Conservation (phyloP, 2,329 filamentous ascomycete species). For the Scedosporium boydii region DNA sequence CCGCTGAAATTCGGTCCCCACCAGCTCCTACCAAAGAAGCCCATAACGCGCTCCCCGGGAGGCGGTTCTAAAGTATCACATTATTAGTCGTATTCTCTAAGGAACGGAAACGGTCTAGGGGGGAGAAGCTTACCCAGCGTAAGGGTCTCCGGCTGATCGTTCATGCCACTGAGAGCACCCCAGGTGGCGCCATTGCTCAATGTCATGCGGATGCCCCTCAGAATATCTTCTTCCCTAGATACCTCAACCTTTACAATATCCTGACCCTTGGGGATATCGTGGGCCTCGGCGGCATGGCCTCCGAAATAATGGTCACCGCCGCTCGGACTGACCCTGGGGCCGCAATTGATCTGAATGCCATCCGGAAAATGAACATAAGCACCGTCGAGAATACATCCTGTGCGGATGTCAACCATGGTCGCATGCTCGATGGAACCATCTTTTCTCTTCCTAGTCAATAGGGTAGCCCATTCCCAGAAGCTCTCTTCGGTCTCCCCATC, state of each 20-base stretch:
- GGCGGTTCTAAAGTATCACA: conserved; percentile 16
- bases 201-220: conserved; percentile 15
- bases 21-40: conserved; percentile 32
- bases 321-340: conserved; percentile 16
- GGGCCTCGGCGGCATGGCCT: conserved; percentile 19
- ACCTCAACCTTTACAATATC: conserved; percentile 22
- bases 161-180: conserved; percentile 12
- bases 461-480: conserved; percentile 20
- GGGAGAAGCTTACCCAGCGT: background rate
- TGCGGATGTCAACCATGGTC: conserved; percentile 31
- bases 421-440: conserved; percentile 26
- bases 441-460: conserved; percentile 19
- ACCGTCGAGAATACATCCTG: conserved; percentile 33
- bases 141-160: background rate
- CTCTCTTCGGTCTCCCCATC: background rate
- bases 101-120: background rate
- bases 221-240: conserved; percentile 2
- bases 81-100: background rate
- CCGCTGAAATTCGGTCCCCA: conserved; percentile 9
- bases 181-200: conserved; percentile 13
- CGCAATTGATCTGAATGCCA: conserved; percentile 31
- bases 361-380: conserved; percentile 34
- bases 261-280: conserved; percentile 14
- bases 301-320: conserved; percentile 16
- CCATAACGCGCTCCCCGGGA: conserved; percentile 29